Percentiles rank a stretch among this genome's conserved stretches.
phyloP scores from a whole-genome alignment of 306 rosid genomes.

The Hippophae tibetana region DNA sequence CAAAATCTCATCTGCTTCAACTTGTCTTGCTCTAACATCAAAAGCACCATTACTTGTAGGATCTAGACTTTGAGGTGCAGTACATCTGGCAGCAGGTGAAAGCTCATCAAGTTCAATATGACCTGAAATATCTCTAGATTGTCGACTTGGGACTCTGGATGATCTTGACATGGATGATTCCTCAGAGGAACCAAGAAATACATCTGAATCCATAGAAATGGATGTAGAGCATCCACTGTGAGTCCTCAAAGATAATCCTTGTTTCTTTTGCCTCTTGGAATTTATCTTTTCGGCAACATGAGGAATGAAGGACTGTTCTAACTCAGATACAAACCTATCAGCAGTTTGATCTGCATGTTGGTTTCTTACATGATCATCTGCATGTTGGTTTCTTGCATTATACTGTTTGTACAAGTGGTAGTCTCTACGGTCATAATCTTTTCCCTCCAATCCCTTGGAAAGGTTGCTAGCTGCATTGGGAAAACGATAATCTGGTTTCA shows the following conservation, averaged over 20 bases:
- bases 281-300: conserved; percentile 28
- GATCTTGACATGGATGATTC: conserved; percentile 47
- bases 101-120: conserved; percentile 47
- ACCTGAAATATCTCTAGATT: conserved; percentile 19
- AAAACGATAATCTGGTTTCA: conserved; percentile 14
- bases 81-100: conserved; percentile 33
- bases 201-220: conserved; percentile 29
- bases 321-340: conserved; percentile 28
- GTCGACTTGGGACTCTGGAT: conserved; percentile 22
- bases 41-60: conserved; percentile 27
- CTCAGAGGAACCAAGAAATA: conserved; percentile 37
- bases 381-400: no score
- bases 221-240: conserved; percentile 23
- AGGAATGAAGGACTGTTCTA: conserved; percentile 25
- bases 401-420: no score
- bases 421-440: conserved; percentile 1
- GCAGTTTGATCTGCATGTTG: conserved; percentile 27
- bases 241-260: conserved; percentile 32
- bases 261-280: conserved; percentile 65
- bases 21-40: conserved; percentile 59
- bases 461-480: conserved; percentile 29
- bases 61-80: conserved; percentile 25
- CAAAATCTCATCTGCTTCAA: conserved; percentile 93
- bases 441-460: conserved; percentile 28
- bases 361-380: conserved; percentile 29